Evolutionary conservation across 2,329 filamentous ascomycete genomes (phyloP), one percentile per base, ranked within the genome.

Genomic region (Sclerotinia subarctica): DNA sequence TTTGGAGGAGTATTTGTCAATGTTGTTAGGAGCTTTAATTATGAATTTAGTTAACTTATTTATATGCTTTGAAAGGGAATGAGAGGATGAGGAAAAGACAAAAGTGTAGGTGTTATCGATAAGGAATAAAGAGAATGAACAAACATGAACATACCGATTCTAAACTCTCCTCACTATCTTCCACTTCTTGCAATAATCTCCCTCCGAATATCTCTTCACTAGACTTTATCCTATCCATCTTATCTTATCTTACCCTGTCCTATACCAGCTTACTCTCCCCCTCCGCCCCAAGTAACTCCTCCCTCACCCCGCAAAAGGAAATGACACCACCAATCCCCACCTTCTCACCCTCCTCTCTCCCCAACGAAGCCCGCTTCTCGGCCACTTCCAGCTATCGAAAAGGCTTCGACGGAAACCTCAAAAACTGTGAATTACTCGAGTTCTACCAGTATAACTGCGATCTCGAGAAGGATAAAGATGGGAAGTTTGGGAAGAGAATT

Each of bases 311-410:
- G 5, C 11, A 15, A 56, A 38, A 35, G 29, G 44, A 49, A 32
- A 89, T 90, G 87, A 79, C 87, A 60, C 87, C 86, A 29, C 85
- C 86, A 44, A 84, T 84, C 76, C 80, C 81, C 67, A 79, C 81
- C 67, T 89, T 88, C 74, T 78, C 82, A n/a, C 81, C 82, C 13
- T 42, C 38, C 38, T 42, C 38, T 5, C 38, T 42, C 38, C 38
- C 38, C 38, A 17, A 17, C 38, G 38, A 42, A 42, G 13, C 38
- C 38, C 38, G 38, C 38, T 42, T 42, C 38, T 5, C 38, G 13
- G 38, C 38, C 13, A 79, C 81, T 49, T 72, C 70, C 7, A 73
- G 35, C 19, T 60, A 62, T 10, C 83, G 82, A 64, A 83, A 83
- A 67, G 84, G 85, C 70, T 88, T 88, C 76, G 78, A 80, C 59